Percentiles rank a stretch among this genome's conserved stretches.
Evolutionary conservation across 2,329 filamentous ascomycete genomes (phyloP).

Genomic region (Clonostachys chloroleuca): DNA sequence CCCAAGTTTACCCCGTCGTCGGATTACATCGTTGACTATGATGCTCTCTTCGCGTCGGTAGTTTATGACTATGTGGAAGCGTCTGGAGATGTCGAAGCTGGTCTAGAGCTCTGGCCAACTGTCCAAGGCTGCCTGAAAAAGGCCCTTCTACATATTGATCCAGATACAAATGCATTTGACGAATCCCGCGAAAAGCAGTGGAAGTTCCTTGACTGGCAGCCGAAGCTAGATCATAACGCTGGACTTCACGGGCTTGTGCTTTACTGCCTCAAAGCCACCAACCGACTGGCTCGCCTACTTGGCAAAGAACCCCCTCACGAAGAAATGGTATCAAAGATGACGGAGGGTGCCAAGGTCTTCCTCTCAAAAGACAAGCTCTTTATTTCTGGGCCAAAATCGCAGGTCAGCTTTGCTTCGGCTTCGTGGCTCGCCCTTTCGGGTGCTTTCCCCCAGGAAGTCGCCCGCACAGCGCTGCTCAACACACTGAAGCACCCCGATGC

Average conservation of each 20-base stretch:
- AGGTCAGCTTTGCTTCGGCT: constrained; percentile 20
- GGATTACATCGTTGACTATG: constrained; percentile 29
- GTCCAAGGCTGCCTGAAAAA: constrained; percentile 18
- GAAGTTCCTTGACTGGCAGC: constrained; percentile 25
- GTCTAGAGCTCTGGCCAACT: constrained; percentile 19
- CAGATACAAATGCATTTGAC: constrained; percentile 10
- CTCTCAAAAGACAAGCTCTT: constrained; percentile 11
- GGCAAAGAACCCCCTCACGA: constrained; percentile 11
- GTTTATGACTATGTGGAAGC: constrained; percentile 22
- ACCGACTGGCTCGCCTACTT: constrained; percentile 16
- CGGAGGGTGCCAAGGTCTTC: constrained; percentile 9
- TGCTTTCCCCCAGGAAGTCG: constrained; percentile 9
- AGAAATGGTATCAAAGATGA: constrained; percentile 11
- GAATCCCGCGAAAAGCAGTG: constrained; percentile 9
- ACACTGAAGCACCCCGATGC: constrained; percentile 14
- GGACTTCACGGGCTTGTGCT: constrained; percentile 21
- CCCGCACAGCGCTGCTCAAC: constrained; percentile 11
- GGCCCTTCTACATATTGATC: constrained; percentile 14
- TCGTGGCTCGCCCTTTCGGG: constrained; percentile 21
- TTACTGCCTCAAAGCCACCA: constrained; percentile 17
- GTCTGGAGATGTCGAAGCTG: constrained; percentile 18
- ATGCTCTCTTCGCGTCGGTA: constrained; percentile 22
- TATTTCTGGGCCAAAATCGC: constrained; percentile 15
- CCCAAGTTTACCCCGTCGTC: constrained; percentile 17
- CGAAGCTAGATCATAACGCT: constrained; percentile 16